Conservation (phyloP, 192 early-diverging fungal genomes). For the Coemansia sp. region DNA sequence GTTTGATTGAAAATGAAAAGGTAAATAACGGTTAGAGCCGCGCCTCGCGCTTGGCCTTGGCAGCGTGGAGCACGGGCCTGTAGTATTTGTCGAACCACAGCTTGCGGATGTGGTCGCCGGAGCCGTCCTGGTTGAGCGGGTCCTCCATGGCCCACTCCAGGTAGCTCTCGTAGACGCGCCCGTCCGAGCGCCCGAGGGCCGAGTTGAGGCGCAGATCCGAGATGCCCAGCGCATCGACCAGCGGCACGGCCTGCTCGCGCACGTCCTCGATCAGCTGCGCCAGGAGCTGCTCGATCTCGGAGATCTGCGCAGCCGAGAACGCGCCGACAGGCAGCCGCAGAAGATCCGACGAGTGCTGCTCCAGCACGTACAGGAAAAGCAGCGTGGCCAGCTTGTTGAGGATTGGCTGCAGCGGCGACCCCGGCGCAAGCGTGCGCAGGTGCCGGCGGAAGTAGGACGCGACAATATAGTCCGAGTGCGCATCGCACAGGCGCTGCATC, state of each 20-base stretch:
- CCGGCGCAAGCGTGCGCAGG: constrained; percentile 31
- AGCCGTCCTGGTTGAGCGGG: constrained; percentile 61
- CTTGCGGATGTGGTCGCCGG: constrained; percentile 25
- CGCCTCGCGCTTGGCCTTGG: constrained; percentile 13
- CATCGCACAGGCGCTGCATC: constrained; percentile 68
- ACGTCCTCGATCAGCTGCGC: constrained; percentile 61
- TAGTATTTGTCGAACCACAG: constrained; percentile 49
- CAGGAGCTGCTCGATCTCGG: constrained; percentile 54
- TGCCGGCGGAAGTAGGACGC: constrained; percentile 70
- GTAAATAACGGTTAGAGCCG: constrained; percentile 10
- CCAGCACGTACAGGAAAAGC: constrained; percentile 64
- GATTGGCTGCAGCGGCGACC: constrained; percentile 31
- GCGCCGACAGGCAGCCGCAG: constrained; percentile 64
- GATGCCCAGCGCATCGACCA: constrained; percentile 78
- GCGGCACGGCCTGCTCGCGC: constrained; percentile 70
- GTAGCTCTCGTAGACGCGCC: constrained; percentile 77
- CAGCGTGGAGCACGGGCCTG: constrained; percentile 32
- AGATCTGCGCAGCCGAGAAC: constrained; percentile 52
- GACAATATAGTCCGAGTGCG: constrained; percentile 77
- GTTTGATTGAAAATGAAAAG: neutral
- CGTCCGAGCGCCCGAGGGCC: constrained; percentile 73
- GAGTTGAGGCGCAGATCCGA: constrained; percentile 76
- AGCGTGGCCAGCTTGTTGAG: constrained; percentile 49
- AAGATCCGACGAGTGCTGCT: constrained; percentile 57
- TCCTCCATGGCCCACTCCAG: constrained; percentile 72